Evolutionary conservation across 306 rosid genomes (phyloP).

Genomic region (Vicia faba): DNA sequence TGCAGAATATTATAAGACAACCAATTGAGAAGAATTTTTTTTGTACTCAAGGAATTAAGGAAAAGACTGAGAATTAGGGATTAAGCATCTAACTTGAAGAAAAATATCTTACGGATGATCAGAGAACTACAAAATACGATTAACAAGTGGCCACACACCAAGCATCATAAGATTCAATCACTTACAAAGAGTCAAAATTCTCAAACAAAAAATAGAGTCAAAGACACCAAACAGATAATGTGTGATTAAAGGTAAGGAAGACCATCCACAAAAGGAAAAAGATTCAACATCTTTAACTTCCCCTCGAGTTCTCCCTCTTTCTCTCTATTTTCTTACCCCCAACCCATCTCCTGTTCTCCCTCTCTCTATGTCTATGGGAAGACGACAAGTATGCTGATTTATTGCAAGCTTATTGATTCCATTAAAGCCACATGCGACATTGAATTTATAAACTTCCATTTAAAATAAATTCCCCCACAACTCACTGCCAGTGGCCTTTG

Average conservation of each 20-base stretch:
- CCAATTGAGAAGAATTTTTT: neutral
- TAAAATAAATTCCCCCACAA: neutral
- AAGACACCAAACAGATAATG: slow-evolving; percentile 13
- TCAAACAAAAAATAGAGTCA: neutral
- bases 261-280: too few species aligned
- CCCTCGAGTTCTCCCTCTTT: neutral
- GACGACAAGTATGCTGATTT: neutral
- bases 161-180: slow-evolving; percentile 7
- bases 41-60: neutral
- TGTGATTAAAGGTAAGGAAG: neutral
- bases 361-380: neutral
- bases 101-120: neutral
- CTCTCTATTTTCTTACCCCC: neutral
- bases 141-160: slow-evolving; percentile 9
- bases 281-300: neutral
- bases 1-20: neutral
- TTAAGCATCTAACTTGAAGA: slow-evolving; percentile 19
- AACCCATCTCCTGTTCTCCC: neutral
- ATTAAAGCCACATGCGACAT: slow-evolving; percentile 18
- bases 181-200: slow-evolving; percentile 1
- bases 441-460: slow-evolving; percentile 9
- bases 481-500: slow-evolving; percentile 1
- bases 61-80: slow-evolving; percentile 1
- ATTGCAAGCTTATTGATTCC: slow-evolving; percentile 27
- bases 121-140: slow-evolving; percentile 2